Evolutionary conservation across 2,329 filamentous ascomycete genomes (phyloP), one percentile per base, ranked within the genome.

Genomic region (Arthrobotrys megalospora): DNA sequence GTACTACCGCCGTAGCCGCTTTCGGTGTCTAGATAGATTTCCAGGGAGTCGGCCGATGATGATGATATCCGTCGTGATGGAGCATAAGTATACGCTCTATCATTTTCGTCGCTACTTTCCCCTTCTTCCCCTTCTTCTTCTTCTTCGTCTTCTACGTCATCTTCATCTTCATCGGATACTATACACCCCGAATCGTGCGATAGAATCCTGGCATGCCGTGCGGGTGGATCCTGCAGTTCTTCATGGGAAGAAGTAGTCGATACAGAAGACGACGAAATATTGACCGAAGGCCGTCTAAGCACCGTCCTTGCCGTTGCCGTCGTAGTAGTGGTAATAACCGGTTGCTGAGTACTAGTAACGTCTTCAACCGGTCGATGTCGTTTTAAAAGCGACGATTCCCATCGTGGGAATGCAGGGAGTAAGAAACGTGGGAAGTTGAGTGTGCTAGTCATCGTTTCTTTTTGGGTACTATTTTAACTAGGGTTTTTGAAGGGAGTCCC

Each of bases 321-420:
- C 2, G 24, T 28, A 28, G 24, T 28, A 28, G 24, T 2, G 5
- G 34, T 14, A 47, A 21, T 28, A 4, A 48, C 11, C 16, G 68
- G 68, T 3, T 65, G 21, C n/a, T 47, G n/a, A 16, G 76, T n/a
- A n/a, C n/a, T n/a, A n/a, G n/a, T 72, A 34, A 73, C 76, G 45
- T 79, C 76, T 62, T 72, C 68, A 34, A 72, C 63, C 7, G 76
- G 68, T 45, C 63, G 47, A 50, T 79, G 48, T 16, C 76, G 62
- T 63, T 73, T 79, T 45, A 68, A 48, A 21, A 72, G 53, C 50
- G 64, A 38, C 1, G 69, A 70, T 41, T 79, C 63, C 76, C 76
- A 79, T 63, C 67, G 68, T 43, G 76, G 76, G 63, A 79, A 79
- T 19, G 76, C 67, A 21, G 76, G 76, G 68, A 79, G 76, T 8